phyloP scores from a whole-genome alignment of 768 basidiomycete genomes.

The Phanerochaete carnosa region DNA sequence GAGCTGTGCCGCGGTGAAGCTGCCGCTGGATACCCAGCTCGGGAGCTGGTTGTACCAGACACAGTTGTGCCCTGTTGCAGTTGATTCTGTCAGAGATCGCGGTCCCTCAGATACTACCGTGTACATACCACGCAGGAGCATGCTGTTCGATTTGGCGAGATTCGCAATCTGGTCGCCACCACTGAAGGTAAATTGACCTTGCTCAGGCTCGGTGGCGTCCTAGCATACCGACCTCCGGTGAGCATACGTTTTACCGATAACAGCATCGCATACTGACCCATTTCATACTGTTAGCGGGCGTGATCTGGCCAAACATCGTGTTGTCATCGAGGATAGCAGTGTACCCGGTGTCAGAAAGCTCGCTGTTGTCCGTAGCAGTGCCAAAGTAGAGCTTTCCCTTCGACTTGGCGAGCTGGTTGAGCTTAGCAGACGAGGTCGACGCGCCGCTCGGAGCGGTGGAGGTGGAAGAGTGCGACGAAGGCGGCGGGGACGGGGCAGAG shows the following conservation, averaged over 20 bases:
- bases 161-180: constrained; percentile 42
- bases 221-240: constrained; percentile 14
- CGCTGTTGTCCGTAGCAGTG: constrained; percentile 44
- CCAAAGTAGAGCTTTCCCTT: constrained; percentile 47
- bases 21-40: constrained; percentile 43
- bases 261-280: constrained; percentile 28
- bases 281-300: constrained; percentile 44
- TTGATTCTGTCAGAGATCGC: not conserved
- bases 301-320: constrained; percentile 41
- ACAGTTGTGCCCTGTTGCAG: constrained; percentile 30
- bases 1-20: constrained; percentile 40
- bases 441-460: not conserved
- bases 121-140: constrained; percentile 41
- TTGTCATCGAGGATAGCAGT: constrained; percentile 33
- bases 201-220: constrained; percentile 52
- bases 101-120: not conserved
- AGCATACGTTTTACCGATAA: not conserved
- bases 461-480: not conserved
- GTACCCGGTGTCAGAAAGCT: constrained; percentile 38
- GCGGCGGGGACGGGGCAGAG: not conserved
- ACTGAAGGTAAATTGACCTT: constrained; percentile 44
- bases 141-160: constrained; percentile 43
- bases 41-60: constrained; percentile 53
- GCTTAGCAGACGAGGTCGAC: constrained; percentile 12
- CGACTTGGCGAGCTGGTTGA: constrained; percentile 36